A percentile compares a stretch with the other conserved stretches of the same genome.
Conservation (phyloP, 768 basidiomycete genomes). For the Tubosaeta brunneosetosa region DNA sequence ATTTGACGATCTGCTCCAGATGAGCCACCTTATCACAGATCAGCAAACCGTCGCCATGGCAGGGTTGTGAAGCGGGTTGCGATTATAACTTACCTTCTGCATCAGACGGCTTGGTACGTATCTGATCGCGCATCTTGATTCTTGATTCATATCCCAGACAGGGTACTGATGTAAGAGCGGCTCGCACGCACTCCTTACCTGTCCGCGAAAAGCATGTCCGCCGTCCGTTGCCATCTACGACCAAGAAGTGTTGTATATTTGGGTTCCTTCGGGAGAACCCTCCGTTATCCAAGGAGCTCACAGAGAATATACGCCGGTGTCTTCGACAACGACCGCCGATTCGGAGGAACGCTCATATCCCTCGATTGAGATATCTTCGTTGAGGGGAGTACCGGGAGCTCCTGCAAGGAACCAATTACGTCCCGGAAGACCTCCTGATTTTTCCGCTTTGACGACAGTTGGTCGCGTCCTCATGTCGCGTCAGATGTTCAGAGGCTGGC, state of each 20-base stretch:
- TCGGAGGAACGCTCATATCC: neutral
- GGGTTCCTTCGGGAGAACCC: constrained; percentile 2
- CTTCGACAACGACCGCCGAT: neutral
- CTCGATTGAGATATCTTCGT: constrained; percentile 2
- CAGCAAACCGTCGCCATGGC: constrained; percentile 13
- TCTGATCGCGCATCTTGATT: neutral
- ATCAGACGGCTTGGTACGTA: constrained; percentile 3
- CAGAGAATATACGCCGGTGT: neutral
- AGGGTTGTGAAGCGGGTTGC: constrained; percentile 7
- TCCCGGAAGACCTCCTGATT: constrained; percentile 15
- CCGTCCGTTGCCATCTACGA: constrained; percentile 17
- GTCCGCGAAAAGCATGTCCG: constrained; percentile 2
- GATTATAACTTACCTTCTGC: constrained; percentile 6
- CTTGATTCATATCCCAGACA: constrained; percentile 8
- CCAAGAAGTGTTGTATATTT: constrained; percentile 22
- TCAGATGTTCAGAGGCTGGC: constrained; percentile 13
- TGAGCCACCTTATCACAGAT: neutral
- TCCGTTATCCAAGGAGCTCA: neutral
- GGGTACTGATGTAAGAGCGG: neutral
- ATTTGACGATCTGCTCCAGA: neutral
- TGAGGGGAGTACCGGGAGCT: constrained; percentile 11
- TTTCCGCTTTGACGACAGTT: constrained; percentile 22
- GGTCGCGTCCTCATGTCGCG: constrained; percentile 2
- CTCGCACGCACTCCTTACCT: neutral
- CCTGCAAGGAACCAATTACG: neutral